Conservation (phyloP, 345 rosid genomes). For the Euphorbia pulcherrima region DNA sequence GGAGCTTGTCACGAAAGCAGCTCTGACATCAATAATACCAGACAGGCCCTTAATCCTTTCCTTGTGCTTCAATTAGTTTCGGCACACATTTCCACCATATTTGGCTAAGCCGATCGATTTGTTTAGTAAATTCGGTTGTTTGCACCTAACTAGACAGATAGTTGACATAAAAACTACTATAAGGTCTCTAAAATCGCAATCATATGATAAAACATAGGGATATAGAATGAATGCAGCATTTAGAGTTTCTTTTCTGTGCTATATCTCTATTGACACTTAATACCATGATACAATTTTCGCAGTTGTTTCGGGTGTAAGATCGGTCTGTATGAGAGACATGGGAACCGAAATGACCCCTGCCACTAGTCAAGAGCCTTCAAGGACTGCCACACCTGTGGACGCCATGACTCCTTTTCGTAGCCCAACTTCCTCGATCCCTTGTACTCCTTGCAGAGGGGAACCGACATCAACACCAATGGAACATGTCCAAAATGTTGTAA, state of each 20-base stretch:
- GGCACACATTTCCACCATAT: not conserved
- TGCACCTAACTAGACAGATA: not conserved
- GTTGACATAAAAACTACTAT: not conserved
- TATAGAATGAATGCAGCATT: not conserved
- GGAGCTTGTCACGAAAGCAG: no score
- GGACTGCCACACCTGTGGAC: constrained; percentile 60
- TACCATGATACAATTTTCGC: constrained; percentile 13
- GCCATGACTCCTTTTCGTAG: constrained; percentile 67
- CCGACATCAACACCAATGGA: constrained; percentile 44
- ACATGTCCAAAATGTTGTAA: constrained; percentile 28
- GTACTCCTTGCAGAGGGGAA: constrained; percentile 55
- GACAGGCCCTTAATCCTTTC: no score
- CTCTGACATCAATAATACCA: no score
- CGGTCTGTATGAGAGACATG: constrained; percentile 79
- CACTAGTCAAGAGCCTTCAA: constrained; percentile 72
- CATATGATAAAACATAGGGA: not conserved
- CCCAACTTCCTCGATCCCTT: constrained; percentile 65
- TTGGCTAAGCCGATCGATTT: not conserved
- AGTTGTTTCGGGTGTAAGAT: constrained; percentile 55
- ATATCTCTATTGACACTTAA: not conserved
- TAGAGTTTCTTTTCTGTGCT: not conserved
- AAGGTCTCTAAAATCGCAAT: not conserved
- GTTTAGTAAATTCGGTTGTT: not conserved
- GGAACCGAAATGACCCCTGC: constrained; percentile 80
- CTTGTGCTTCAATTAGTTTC: not conserved